Evolutionary conservation across 768 basidiomycete genomes (phyloP), one percentile per base, ranked within the genome.

Genomic region (Sporobolomyces pararoseus): DNA sequence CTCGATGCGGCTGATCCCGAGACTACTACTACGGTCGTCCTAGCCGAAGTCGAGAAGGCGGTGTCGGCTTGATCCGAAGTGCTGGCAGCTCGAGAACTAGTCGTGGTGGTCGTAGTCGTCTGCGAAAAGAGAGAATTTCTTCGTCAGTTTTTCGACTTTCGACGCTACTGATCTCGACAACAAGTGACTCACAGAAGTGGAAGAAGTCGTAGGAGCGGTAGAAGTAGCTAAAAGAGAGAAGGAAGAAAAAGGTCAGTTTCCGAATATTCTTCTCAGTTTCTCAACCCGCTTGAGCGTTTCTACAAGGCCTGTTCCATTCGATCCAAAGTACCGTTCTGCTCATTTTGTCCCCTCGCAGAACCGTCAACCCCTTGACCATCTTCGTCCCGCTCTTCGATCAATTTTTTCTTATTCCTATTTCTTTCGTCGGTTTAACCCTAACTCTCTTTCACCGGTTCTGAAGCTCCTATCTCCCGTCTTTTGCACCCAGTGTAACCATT

Each of bases 21-120:
- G 27, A 62, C 67, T 39, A 68, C 37, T 9, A 62, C 64, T 53
- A 65, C 53, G 14, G 68, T 61, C 25, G 68, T 70, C 17, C 51
- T 35, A 25, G 65, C 65, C 19, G 63, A 54, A 10, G 57, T 31
- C 44, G 52, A 29, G 32, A 35, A 25, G 3, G 55, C 31, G 27
- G 63, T 60, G 5, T 46, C 29, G 50, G 59, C 37, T 21, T 47
- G 29, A 12, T 52, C 14, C 23, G n/a, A n/a, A n/a, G 63, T n/a
- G 37, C 42, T 35, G 23, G 63, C 17, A 32, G 42, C 17, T n/a
- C 27, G 25, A n/a, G 10, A n/a, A 4, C n/a, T 23, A 19, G 39
- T 19, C 27, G 66, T 39, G 44, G 51, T 10, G 14, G 55, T 12
- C 25, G 63, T 5, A 13, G 32, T 7, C 13, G 55, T 49, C 55